phyloP scores from a whole-genome alignment of 2,329 filamentous ascomycete species.

The Furcasterigmium furcatum region DNA sequence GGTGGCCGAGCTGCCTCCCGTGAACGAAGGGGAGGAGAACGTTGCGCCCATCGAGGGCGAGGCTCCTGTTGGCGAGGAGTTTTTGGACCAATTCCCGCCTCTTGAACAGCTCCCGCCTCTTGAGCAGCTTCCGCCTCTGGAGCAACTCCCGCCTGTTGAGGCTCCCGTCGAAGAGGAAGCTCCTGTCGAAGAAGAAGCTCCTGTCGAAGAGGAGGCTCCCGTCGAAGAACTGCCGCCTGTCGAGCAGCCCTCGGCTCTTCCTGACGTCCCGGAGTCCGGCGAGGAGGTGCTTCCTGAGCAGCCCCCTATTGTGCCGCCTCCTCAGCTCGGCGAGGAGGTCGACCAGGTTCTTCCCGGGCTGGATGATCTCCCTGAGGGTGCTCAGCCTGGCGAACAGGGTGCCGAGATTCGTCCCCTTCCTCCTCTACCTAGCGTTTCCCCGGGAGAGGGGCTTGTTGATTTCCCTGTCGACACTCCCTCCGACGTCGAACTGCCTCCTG shows the following conservation, averaged over 20 bases:
- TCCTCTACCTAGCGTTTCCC: not conserved
- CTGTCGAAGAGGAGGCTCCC: not conserved
- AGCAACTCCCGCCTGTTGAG: not conserved
- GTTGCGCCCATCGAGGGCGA: not conserved
- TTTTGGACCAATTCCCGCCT: not conserved
- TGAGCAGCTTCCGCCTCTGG: not conserved
- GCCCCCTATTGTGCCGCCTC: not conserved
- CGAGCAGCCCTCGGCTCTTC: not conserved
- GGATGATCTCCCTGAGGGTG: not conserved
- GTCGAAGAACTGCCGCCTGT: not conserved
- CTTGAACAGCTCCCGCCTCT: not conserved
- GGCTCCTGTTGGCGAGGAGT: not conserved
- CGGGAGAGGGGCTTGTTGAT: too few species aligned
- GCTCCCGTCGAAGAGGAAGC: not conserved
- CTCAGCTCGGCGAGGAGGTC: not conserved
- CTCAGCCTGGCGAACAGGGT: not conserved
- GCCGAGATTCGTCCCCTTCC: slow-evolving; percentile 3
- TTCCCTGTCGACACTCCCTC: too few species aligned
- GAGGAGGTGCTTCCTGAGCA: not conserved
- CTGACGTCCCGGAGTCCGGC: not conserved
- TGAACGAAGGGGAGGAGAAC: not conserved
- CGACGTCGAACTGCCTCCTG: not conserved
- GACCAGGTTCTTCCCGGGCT: not conserved
- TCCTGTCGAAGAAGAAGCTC: too few species aligned
- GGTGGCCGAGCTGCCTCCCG: not conserved